Base-by-base conservation (phyloP, 192 early-diverging fungal genomes). In the Haplosporangium gracile region DNA sequence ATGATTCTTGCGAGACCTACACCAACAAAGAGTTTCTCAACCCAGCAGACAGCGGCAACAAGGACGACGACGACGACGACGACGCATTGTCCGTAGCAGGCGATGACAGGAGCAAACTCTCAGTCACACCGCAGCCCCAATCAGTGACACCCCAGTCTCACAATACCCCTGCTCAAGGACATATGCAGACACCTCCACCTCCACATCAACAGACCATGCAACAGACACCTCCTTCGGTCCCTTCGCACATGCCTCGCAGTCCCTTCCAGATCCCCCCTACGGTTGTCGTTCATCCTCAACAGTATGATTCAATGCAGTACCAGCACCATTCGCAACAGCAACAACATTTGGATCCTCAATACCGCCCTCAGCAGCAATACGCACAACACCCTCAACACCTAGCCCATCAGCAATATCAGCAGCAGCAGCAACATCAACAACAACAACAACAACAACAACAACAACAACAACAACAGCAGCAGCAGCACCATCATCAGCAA, bases 21-120 rank as follows among this genome's bases (percentile, higher is more conserved):
- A 80, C 84, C 40, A 86, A 86, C 79, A 86, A 86, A 49, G 84
- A 86, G 53, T 86, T 86, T n/a, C 75, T 86, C 39, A 86, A 77
- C 40, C 49, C 72, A 24, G 43, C 79, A 13, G 79, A 86, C 45
- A 55, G 29, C 39, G 81, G 81, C 20, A 76, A 86, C 4, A 79
- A 86, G 34, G 84, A 86, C 29, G 84, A 86, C 15, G 84, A 86
- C 29, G 84, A 86, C 24, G 84, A 86, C 15, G 84, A 86, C 4
- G 84, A 86, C 20, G 84, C 55, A 57, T 38, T 86, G 22, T 86
- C 84, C 6, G 79, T 77, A 3, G 84, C 39, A 53, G 84, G 84
- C 26, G 84, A 86, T 47, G 84, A 86, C 68, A 77, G 84, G 79
- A 81, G 72, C 42, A 86, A 80, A 26, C 75, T 86, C 13, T 86